Evolutionary conservation across 148 eudicot species (phyloP), one percentile per base, ranked within the genome.

Genomic region (Rhododendron mucronatum): DNA sequence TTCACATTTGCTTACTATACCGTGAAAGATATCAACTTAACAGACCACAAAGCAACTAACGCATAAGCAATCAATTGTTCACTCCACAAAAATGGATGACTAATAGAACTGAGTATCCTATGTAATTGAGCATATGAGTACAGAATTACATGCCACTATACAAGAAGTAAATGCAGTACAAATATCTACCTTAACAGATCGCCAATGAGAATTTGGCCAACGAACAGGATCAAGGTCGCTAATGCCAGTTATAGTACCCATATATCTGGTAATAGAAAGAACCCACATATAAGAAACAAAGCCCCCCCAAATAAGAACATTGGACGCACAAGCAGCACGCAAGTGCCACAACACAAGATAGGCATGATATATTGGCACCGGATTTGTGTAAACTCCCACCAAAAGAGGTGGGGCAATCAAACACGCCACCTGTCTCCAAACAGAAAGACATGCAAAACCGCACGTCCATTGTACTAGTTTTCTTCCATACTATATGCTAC

Each of bases 141-240:
- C 65, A 80, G 59, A 28, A 80, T 53, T 80, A 28, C 26, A 53
- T 80, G 11, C 65, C 63, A 80, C 59, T 33, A 80, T 53, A 53
- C 5, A 10, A 78, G 20, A 78, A 80, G 41, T 51, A 33, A 26
- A 80, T 53, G 84, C 48, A 61, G 84, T 61, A 82, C 15, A 39
- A 82, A 21, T 65, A 9, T 86, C 83, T 89, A 96, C 98, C 96
- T 96, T 94, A 75, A 96, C 98, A 57, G 98, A 95, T 87, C 98
- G 92, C 98, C 98, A 96, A 81, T 96, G 96, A 86, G 98, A 96
- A 83, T 93, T 96, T 53, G 98, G 93, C 98, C 98, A 96, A 78
- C 98, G 96, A 82, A 90, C 96, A 80, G 96, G 89, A 91, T 96
- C 98, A 30, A 96, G 86, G 90, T 96, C 98, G 73, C 94, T 89